Evolutionary conservation across 805 yeast species (phyloP).

Genomic region (Kazachstania bromeliacearum): DNA sequence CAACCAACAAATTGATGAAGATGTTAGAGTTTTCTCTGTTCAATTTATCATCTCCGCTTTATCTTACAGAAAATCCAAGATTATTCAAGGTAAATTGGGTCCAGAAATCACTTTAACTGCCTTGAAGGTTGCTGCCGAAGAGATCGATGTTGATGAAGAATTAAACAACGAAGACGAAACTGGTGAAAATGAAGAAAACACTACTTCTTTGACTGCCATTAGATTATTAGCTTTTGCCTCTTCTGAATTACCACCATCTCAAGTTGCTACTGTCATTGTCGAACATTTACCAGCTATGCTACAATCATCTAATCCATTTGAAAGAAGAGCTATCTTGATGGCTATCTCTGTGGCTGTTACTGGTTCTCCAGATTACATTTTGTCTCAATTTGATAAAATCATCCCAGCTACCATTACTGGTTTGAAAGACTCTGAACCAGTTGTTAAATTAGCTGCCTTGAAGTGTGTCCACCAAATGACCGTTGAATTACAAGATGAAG

Average conservation of each 20-base stretch:
- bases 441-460: slow-evolving; percentile 80
- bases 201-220: slow-evolving; percentile 68
- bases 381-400: slow-evolving; percentile 63
- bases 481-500: slow-evolving; percentile 71
- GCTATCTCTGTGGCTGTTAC: slow-evolving; percentile 74
- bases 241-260: slow-evolving; percentile 82
- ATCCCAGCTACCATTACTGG: slow-evolving; percentile 68
- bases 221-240: slow-evolving; percentile 73
- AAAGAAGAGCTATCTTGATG: slow-evolving; percentile 80
- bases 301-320: slow-evolving; percentile 55
- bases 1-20: slow-evolving; percentile 62
- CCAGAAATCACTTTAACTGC: slow-evolving; percentile 68
- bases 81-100: slow-evolving; percentile 74
- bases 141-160: slow-evolving; percentile 66
- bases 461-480: slow-evolving; percentile 72
- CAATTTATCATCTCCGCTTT: slow-evolving; percentile 75
- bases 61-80: slow-evolving; percentile 70
- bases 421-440: slow-evolving; percentile 59
- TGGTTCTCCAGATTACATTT: slow-evolving; percentile 90
- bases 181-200: slow-evolving; percentile 86
- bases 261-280: slow-evolving; percentile 73
- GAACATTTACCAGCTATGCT: slow-evolving; percentile 51
- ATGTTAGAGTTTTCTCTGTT: slow-evolving; percentile 71
- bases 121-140: slow-evolving; percentile 70
- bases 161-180: slow-evolving; percentile 76